phyloP scores from a whole-genome alignment of 495 filamentous ascomycete genomes.

The Talaromyces thailandensis region DNA sequence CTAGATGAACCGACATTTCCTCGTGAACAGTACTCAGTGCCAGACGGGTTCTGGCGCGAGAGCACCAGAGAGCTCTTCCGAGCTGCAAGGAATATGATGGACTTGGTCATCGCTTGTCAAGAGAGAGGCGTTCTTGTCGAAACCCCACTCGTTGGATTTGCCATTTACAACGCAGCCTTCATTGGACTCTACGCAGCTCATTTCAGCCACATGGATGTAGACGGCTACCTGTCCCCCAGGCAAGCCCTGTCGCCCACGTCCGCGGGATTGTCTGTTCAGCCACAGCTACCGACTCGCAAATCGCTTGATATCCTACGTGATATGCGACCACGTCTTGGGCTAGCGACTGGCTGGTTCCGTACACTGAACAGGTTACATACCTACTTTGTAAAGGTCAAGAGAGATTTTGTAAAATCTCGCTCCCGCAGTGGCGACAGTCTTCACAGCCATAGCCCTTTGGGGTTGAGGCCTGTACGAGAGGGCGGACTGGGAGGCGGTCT shows the following conservation, averaged over 20 bases:
- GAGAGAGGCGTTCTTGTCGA: constrained; percentile 63
- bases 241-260: constrained; percentile 16
- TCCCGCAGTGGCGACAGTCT: constrained; percentile 32
- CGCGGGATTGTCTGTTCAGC: constrained; percentile 7
- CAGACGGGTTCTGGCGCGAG: constrained; percentile 60
- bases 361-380: constrained; percentile 59
- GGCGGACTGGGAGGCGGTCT: constrained; percentile 53
- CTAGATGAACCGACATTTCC: constrained; percentile 62
- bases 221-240: constrained; percentile 43
- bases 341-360: constrained; percentile 62
- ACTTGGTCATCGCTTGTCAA: constrained; percentile 65
- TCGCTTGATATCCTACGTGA: constrained; percentile 46
- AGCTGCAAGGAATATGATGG: constrained; percentile 64
- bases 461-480: constrained; percentile 36
- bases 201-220: constrained; percentile 72
- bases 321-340: constrained; percentile 58
- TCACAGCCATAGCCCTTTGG: constrained; percentile 24
- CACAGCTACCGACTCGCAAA: constrained; percentile 35
- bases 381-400: constrained; percentile 58
- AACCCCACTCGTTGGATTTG: constrained; percentile 72
- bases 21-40: constrained; percentile 39
- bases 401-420: constrained; percentile 42
- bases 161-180: constrained; percentile 74
- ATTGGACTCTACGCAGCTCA: constrained; percentile 58
- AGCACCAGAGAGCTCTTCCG: constrained; percentile 68